Conservation (phyloP, 768 basidiomycete species). For the Rhizopogon roseolus region DNA sequence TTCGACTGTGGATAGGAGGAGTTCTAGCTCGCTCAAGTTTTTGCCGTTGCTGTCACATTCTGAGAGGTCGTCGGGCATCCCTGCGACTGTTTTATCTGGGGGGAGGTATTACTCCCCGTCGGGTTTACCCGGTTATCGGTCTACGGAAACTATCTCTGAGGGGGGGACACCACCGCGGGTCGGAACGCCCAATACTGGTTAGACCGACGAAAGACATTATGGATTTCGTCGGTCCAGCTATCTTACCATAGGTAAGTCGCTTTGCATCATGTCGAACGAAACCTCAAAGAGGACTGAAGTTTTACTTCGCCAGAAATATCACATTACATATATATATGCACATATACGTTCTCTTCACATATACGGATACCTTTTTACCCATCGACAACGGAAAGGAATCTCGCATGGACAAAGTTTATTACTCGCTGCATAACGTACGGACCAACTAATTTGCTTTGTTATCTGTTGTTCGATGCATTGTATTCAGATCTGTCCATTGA, state of each 20-base stretch:
- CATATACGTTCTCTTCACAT: background rate
- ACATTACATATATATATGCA: background rate
- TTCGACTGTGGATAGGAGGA: slow-evolving; percentile 23
- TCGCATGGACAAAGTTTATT: too few relatives aligned
- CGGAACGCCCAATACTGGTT: slow-evolving; percentile 5
- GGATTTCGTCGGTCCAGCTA: background rate
- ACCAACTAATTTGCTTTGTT: too few relatives aligned
- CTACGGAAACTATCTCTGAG: slow-evolving; percentile 7
- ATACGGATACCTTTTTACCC: background rate
- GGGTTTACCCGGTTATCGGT: slow-evolving; percentile 2
- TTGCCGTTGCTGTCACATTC: slow-evolving; percentile 10
- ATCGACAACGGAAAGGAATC: too few relatives aligned
- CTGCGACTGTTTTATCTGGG: slow-evolving; percentile 3
- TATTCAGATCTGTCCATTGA: too few relatives aligned
- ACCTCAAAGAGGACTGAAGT: background rate
- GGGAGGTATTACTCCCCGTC: slow-evolving; percentile 5
- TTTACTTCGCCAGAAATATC: background rate
- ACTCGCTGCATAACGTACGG: too few relatives aligned
- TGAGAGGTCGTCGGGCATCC: background rate
- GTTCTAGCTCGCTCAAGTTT: slow-evolving; percentile 19
- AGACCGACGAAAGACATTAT: background rate
- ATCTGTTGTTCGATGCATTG: too few relatives aligned
- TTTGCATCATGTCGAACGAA: background rate
- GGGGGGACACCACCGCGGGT: background rate
- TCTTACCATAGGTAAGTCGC: background rate